Evolutionary conservation across 352 stramenopile genomes (phyloP), one percentile per base, ranked within the genome.

Genomic region (Phytopythium vexans): DNA sequence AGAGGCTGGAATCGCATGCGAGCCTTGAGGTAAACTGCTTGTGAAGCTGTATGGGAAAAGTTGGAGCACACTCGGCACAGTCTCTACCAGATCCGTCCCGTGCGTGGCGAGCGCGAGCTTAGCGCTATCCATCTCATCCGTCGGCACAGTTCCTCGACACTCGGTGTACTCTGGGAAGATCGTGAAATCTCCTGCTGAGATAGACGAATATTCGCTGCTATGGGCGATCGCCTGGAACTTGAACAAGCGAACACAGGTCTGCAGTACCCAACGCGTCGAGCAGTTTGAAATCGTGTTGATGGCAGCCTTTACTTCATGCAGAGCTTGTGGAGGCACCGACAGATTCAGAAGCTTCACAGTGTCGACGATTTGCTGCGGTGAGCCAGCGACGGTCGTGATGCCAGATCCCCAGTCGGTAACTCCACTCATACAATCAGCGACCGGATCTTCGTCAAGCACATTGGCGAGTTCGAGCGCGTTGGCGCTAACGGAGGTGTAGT

Each of bases 21-120:
- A 44, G 3, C 12, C 52, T 66, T 12, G 45, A 53, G 21, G 61
- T 33, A 69, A 48, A 21, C 34, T 69, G 21, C 43, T 59, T 6
- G 51, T 62, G n/a, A 65, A 65, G 43, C 48, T 62, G 39, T 65
- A 69, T 8, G 61, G 61, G 32, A 69, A 69, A 12, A 69, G 11
- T 12, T 37, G 62, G 16, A 69, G 33, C 8, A 40, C 49, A 35
- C 62, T 56, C 4, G 61, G 61, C 4, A 68, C 56, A 4, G 58
- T 48, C 47, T 62, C 58, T 32, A 69, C 49, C 46, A 63, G 54
- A 47, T 68, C 52, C 27, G 41, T 33, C n/a, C 45, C 61, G 36
- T 65, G 16, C 3, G 58, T 64, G 14, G 41, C 8, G 8, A 57
- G 14, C 35, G 44, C 52, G 38, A 67, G 45, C 45, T 54, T 67